A percentile compares a stretch with the other conserved stretches of the same genome.
Conservation (phyloP, 2,329 filamentous ascomycete species). For the Blumeria hordei region DNA sequence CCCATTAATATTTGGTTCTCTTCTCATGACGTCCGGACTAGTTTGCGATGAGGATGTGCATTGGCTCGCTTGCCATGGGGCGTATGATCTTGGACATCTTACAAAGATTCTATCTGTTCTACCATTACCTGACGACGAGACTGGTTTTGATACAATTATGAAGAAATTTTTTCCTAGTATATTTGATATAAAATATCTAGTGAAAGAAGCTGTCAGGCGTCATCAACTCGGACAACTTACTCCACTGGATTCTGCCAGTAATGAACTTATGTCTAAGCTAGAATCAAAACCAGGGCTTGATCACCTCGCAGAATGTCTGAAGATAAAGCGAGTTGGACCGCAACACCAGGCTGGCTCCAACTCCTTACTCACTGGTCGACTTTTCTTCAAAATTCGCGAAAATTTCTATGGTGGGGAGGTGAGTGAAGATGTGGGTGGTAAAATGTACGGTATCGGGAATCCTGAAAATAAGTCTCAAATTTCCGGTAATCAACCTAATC, state of each 20-base stretch:
- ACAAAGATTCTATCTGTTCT: slow-evolving; percentile 78
- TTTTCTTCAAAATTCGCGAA: slow-evolving; percentile 83
- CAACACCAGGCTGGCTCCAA: slow-evolving; percentile 89
- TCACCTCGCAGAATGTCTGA: slow-evolving; percentile 79
- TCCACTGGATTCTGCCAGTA: slow-evolving; percentile 36
- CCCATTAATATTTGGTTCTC: slow-evolving; percentile 63
- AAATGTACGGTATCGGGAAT: slow-evolving; percentile 76
- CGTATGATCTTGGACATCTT: slow-evolving; percentile 94
- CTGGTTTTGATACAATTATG: slow-evolving; percentile 70
- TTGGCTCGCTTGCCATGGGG: slow-evolving; percentile 95
- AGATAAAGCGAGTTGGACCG: slow-evolving; percentile 65
- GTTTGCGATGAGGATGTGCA: slow-evolving; percentile 70
- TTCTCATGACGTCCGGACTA: slow-evolving; percentile 78
- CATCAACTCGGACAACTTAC: slow-evolving; percentile 38
- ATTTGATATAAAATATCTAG: slow-evolving; percentile 91
- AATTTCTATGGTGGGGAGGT: slow-evolving; percentile 70
- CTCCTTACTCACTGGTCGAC: slow-evolving; percentile 73
- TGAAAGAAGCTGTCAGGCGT: slow-evolving; percentile 63
- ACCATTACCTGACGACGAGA: slow-evolving; percentile 67
- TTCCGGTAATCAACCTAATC: slow-evolving; percentile 17
- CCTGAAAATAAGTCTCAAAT: slow-evolving; percentile 27
- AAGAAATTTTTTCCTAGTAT: slow-evolving; percentile 82
- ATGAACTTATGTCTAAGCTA: slow-evolving; percentile 59
- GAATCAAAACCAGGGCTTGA: slow-evolving; percentile 82
- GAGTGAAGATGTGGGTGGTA: slow-evolving; percentile 59